phyloP scores from a whole-genome alignment of 257 asterid genomes.

The Mentha longifolia region DNA sequence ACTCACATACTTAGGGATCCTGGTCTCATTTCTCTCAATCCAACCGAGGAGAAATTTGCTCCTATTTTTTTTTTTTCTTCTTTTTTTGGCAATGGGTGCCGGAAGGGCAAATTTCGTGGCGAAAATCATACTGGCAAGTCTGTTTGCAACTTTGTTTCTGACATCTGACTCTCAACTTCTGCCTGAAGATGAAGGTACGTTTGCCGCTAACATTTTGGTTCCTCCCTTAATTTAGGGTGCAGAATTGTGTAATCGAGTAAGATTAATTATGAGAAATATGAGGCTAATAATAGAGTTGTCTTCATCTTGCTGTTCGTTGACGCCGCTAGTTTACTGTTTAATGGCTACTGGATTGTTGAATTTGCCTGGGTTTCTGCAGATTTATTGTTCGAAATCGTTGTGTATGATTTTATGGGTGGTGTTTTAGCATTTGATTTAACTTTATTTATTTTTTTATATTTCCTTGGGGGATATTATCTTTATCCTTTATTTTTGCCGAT shows the following conservation, averaged over 20 bases:
- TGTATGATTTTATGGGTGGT: not conserved
- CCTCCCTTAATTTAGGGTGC: not conserved
- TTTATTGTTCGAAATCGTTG: not conserved
- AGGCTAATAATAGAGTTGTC: not conserved
- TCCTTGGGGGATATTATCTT: not conserved
- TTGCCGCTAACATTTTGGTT: not conserved
- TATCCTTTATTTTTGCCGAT: not conserved
- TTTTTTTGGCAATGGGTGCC: constrained; percentile 28
- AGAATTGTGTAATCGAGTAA: not conserved
- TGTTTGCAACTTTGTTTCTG: constrained; percentile 34
- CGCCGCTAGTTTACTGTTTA: too few relatives aligned
- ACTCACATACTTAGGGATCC: not conserved
- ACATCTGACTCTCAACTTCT: constrained; percentile 55
- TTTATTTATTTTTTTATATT: not conserved
- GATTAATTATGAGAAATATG: not conserved
- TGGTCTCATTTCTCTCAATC: not conserved
- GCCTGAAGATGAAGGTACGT: constrained; percentile 56
- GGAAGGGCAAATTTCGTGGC: constrained; percentile 25
- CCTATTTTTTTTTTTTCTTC: not conserved
- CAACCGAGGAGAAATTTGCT: not conserved
- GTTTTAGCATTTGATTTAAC: not conserved
- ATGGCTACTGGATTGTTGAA: constrained; percentile 10
- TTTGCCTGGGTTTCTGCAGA: constrained; percentile 23
- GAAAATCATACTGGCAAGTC: constrained; percentile 22
- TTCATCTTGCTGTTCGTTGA: not conserved